A percentile compares a stretch with the other conserved stretches of the same genome.
Evolutionary conservation across 2,329 filamentous ascomycete genomes (phyloP).

Genomic region (Calonectria pteridis): DNA sequence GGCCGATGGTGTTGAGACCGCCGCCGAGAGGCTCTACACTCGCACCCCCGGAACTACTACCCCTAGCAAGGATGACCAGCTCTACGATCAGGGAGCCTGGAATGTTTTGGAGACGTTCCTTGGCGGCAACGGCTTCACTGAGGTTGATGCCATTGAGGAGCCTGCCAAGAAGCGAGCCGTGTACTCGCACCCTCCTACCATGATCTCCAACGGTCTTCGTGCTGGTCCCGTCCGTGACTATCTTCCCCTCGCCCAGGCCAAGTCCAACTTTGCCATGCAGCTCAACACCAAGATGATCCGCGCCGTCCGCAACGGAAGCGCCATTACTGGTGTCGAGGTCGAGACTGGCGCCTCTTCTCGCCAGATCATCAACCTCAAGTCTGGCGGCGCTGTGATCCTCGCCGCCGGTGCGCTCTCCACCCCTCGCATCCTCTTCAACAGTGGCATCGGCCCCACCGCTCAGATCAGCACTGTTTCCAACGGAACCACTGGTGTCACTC

Average conservation of each 20-base stretch:
- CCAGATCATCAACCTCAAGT: conserved; percentile 42
- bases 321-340: conserved; percentile 77
- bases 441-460: conserved; percentile 73
- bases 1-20: conserved; percentile 68
- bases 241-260: conserved; percentile 69
- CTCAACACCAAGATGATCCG: conserved; percentile 75
- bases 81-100: conserved; percentile 77
- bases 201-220: conserved; percentile 72
- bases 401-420: conserved; percentile 78
- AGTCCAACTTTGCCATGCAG: conserved; percentile 76
- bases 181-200: conserved; percentile 68
- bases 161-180: conserved; percentile 76
- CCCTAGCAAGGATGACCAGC: conserved; percentile 74
- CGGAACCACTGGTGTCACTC: conserved; percentile 63
- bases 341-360: conserved; percentile 66
- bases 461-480: conserved; percentile 66
- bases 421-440: conserved; percentile 72
- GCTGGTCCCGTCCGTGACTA: conserved; percentile 80
- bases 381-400: conserved; percentile 66
- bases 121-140: conserved; percentile 70
- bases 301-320: conserved; percentile 72
- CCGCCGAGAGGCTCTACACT: conserved; percentile 72
- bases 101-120: conserved; percentile 72
- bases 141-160: conserved; percentile 70
- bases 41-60: conserved; percentile 78